phyloP scores from a whole-genome alignment of 2,329 filamentous ascomycete genomes.

The Fusarium napiforme region DNA sequence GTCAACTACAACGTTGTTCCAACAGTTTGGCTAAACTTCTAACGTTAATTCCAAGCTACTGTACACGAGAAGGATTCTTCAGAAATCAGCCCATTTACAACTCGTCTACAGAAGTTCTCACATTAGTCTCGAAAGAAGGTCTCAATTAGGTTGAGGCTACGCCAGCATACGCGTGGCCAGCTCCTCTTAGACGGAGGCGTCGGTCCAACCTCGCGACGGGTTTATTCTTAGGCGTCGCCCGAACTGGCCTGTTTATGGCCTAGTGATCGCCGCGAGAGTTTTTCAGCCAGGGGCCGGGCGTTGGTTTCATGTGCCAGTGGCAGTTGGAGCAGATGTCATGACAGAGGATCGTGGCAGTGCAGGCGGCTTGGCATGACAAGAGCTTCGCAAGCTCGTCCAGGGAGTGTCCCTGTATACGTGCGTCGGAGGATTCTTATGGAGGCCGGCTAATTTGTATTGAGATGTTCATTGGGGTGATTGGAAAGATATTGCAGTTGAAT shows the following conservation, averaged over 20 bases:
- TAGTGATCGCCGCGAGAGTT: slow-evolving; percentile 35
- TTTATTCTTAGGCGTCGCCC: slow-evolving; percentile 34
- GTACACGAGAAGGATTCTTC: background rate
- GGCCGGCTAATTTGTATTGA: slow-evolving; percentile 8
- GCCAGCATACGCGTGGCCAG: slow-evolving; percentile 41
- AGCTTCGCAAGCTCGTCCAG: slow-evolving; percentile 28
- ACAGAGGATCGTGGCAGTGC: slow-evolving; percentile 37
- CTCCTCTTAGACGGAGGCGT: slow-evolving; percentile 7
- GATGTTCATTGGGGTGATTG: slow-evolving; percentile 16
- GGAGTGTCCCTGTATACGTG: slow-evolving; percentile 11
- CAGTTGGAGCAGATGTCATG: slow-evolving; percentile 12
- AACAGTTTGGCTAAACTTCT: background rate
- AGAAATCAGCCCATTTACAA: slow-evolving; percentile 10
- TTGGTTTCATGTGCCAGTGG: slow-evolving; percentile 29
- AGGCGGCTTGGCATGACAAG: slow-evolving; percentile 27
- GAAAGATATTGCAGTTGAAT: background rate
- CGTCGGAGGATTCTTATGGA: background rate
- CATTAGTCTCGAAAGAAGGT: background rate
- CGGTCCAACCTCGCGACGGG: slow-evolving; percentile 14
- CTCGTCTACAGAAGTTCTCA: slow-evolving; percentile 10
- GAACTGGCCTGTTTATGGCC: slow-evolving; percentile 22
- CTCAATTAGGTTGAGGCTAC: slow-evolving; percentile 24
- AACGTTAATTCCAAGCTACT: background rate
- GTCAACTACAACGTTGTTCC: background rate
- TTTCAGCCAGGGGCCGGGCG: slow-evolving; percentile 17